Evolutionary conservation across 768 basidiomycete genomes (phyloP).

Genomic region (Xerocomus brunneocitrinus): DNA sequence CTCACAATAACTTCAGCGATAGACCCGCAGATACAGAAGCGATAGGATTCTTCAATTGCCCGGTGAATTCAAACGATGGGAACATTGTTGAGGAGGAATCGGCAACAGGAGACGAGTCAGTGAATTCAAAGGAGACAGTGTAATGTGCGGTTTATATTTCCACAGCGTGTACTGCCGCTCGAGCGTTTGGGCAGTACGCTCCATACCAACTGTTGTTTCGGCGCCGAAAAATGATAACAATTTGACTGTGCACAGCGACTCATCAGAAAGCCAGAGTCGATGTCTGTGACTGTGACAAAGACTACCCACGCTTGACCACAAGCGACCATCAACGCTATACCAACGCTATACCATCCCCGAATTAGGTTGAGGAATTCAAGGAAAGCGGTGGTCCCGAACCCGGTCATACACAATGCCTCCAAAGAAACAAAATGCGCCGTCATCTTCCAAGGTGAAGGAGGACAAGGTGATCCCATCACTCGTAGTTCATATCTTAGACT

Average conservation of each 20-base stretch:
- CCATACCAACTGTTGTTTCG: neutral
- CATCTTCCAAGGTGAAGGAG: constrained; percentile 69
- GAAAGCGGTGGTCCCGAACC: neutral
- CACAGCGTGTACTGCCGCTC: neutral
- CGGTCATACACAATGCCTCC: constrained; percentile 56
- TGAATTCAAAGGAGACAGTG: neutral
- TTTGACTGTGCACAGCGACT: neutral
- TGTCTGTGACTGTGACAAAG: neutral
- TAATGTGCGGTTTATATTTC: constrained; percentile 10
- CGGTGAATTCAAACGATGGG: neutral
- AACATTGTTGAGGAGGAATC: constrained; percentile 5
- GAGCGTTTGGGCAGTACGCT: neutral
- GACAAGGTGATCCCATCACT: constrained; percentile 59
- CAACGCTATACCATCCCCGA: neutral
- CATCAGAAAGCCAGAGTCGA: neutral
- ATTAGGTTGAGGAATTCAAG: neutral
- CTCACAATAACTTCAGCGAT: constrained; percentile 13
- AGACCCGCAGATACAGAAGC: constrained; percentile 9
- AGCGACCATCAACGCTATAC: neutral
- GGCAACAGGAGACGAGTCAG: neutral
- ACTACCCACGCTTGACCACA: neutral
- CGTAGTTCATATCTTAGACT: constrained; percentile 14
- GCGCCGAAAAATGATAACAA: neutral
- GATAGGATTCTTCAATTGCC: neutral
- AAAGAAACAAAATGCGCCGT: constrained; percentile 60